phyloP scores from a whole-genome alignment of 2,329 filamentous ascomycete species.

The Arthrobotrys pseudoclavata region DNA sequence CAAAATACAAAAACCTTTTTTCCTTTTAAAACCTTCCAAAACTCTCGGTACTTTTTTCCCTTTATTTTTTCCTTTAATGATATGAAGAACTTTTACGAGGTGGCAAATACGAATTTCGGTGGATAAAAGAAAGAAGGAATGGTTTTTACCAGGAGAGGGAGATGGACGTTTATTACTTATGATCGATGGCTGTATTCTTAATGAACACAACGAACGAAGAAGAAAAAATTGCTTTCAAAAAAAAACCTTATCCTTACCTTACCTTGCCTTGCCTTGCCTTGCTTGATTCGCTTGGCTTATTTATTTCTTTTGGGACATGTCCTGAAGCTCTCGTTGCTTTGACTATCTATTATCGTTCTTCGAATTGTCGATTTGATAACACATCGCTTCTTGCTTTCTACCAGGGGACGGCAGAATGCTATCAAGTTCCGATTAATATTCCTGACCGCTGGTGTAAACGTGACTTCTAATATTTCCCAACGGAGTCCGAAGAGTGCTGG shows the following conservation, averaged over 20 bases:
- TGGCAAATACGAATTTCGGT: conserved; percentile 6
- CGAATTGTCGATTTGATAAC: neutral
- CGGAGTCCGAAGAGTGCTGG: neutral
- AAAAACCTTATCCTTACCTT: conserved; percentile 8
- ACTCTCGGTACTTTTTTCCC: conserved; percentile 3
- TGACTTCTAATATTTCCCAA: neutral
- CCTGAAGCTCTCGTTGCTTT: neutral
- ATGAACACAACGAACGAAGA: conserved; percentile 35
- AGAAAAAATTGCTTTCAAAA: conserved; percentile 35
- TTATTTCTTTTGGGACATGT: conserved; percentile 11
- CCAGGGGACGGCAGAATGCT: neutral
- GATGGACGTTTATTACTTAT: conserved; percentile 41
- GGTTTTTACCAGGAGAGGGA: conserved; percentile 1
- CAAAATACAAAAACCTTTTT: conserved; percentile 6
- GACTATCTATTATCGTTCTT: neutral
- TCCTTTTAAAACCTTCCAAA: neutral
- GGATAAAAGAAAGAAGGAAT: conserved; percentile 10
- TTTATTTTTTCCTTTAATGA: conserved; percentile 29
- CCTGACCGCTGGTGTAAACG: neutral
- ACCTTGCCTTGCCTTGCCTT: neutral
- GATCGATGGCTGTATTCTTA: conserved; percentile 41
- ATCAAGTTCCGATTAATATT: neutral
- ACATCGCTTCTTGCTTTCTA: too few relatives aligned
- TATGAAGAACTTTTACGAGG: conserved; percentile 28
- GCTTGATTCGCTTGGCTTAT: conserved; percentile 8